These are phyloP conservation scores for Cryptococcus wingfieldii DNA, from an alignment of 1,284 basidiomycete species.

Conservation along the genomic window DNA sequence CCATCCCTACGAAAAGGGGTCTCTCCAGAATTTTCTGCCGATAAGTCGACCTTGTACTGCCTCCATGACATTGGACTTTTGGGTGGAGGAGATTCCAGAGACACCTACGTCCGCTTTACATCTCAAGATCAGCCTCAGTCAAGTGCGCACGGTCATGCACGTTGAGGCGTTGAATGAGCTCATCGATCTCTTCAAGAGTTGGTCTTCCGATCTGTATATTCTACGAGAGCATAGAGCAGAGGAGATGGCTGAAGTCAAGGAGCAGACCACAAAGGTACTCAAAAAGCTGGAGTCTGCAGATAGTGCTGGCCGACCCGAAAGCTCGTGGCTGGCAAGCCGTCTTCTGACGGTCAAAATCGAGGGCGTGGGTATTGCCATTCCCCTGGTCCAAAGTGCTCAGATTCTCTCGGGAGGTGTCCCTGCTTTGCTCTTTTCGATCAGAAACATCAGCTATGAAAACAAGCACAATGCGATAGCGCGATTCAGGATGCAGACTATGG, in stretches of 20 bases:
- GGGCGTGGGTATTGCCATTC: slow-evolving; percentile 79
- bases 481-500: slow-evolving; percentile 65
- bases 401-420: slow-evolving; percentile 55
- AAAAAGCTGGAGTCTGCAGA: slow-evolving; percentile 43
- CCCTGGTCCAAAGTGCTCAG: slow-evolving; percentile 49
- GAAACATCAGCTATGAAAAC: slow-evolving; percentile 65
- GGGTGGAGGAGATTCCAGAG: slow-evolving; percentile 42
- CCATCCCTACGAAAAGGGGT: slow-evolving; percentile 22
- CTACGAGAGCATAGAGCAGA: slow-evolving; percentile 66
- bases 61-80: slow-evolving; percentile 73
- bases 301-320: slow-evolving; percentile 31
- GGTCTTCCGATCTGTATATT: slow-evolving; percentile 65
- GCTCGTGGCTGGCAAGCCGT: slow-evolving; percentile 64
- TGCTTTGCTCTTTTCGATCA: slow-evolving; percentile 79
- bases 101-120: slow-evolving; percentile 20
- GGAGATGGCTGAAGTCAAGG: slow-evolving; percentile 75
- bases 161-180: slow-evolving; percentile 82
- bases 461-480: slow-evolving; percentile 73
- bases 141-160: slow-evolving; percentile 86
- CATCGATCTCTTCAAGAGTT: slow-evolving; percentile 75
- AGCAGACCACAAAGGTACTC: slow-evolving; percentile 67
- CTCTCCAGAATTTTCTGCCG: slow-evolving; percentile 42
- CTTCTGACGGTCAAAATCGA: slow-evolving; percentile 61
- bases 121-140: slow-evolving; percentile 59
- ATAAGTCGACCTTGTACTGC: slow-evolving; percentile 67